Base-by-base conservation (phyloP, 441 rosid species). In the Corymbia calophylla region DNA sequence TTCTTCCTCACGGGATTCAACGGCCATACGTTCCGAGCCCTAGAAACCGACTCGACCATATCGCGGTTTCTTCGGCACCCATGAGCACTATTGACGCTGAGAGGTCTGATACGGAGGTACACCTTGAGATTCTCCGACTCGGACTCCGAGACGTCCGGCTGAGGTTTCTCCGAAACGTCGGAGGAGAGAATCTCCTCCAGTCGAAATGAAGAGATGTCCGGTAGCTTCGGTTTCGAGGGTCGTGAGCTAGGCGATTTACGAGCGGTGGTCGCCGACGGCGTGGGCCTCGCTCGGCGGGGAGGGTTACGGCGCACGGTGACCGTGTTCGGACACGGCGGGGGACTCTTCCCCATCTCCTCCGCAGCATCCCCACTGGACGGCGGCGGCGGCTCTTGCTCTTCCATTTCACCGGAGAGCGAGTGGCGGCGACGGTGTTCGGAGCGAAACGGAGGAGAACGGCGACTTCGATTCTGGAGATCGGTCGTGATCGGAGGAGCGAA, bases 241-340 rank as follows among this genome's bases (percentile, higher is more conserved):
- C 29, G 91, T 7, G 80, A 88, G n/a, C 73, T 87, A 3, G 31
- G 90, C 88, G 70, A 56, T 88, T 53, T 88, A 44, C n/a, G 88
- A 25, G 88, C 55, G 35, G 89, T 87, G 51, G 88, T 91, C 1
- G 95, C 88, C 55, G 89, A 91, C 5, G 97, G 96, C 11, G 98
- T 96, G 3, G 96, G 93, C 87, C 98, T 94, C 48, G 98, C 99
- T 88, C 91, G 93, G 86, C 99, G 94, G 35, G 88, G 94, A 91
- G 99, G 99, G 89, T 98, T 98, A 12, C 99, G 93, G 56, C 99
- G 96, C 48, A 94, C 93, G 16, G 98, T 95, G n/a, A 93, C 93
- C 11, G 97, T 94, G 66, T 87, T 90, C 19, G 97, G 94, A 86
- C 97, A 94, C 8, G 92, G 88, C 58, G 89, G 92, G 35, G 95